A percentile compares a stretch with the other conserved stretches of the same genome.
Conservation (phyloP, 805 yeast genomes). For the Priceomyces haplophilus region DNA sequence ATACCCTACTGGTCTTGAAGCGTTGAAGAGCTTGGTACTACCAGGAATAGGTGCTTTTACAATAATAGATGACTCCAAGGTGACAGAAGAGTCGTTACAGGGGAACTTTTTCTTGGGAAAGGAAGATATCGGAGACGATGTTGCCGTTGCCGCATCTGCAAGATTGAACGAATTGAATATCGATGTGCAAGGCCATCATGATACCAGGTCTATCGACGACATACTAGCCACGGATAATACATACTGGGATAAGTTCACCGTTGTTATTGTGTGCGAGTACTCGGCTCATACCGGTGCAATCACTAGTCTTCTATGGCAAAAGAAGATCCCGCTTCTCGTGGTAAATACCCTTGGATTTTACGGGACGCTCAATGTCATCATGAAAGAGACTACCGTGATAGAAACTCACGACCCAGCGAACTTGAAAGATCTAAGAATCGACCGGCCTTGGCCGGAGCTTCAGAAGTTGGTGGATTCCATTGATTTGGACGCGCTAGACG, state of each 20-base stretch:
- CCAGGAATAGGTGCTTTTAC: conserved; percentile 69
- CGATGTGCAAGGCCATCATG: conserved; percentile 46
- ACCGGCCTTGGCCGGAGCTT: conserved; percentile 71
- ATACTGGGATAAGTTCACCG: conserved; percentile 50
- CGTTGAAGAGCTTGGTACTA: conserved; percentile 71
- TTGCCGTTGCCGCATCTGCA: conserved; percentile 37
- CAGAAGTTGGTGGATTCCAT: conserved; percentile 47
- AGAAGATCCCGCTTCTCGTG: conserved; percentile 53
- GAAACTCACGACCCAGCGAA: conserved; percentile 70
- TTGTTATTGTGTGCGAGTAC: conserved; percentile 43
- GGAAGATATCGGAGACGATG: conserved; percentile 40
- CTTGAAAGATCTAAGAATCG: conserved; percentile 63
- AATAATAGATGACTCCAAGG: conserved; percentile 48
- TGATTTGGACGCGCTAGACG: conserved; percentile 45
- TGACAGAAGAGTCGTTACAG: conserved; percentile 44
- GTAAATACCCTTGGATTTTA: conserved; percentile 61
- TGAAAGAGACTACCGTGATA: conserved; percentile 60
- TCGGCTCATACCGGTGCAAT: conserved; percentile 22
- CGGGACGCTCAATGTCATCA: conserved; percentile 52
- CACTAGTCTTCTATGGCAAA: conserved; percentile 38
- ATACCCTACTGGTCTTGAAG: conserved; percentile 59
- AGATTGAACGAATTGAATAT: conserved; percentile 57
- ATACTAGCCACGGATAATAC: conserved; percentile 10
- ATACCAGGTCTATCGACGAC: conserved; percentile 10
- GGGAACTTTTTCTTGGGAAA: conserved; percentile 60